Evolutionary conservation across 768 basidiomycete species (phyloP).

Genomic region (Russula foetens): DNA sequence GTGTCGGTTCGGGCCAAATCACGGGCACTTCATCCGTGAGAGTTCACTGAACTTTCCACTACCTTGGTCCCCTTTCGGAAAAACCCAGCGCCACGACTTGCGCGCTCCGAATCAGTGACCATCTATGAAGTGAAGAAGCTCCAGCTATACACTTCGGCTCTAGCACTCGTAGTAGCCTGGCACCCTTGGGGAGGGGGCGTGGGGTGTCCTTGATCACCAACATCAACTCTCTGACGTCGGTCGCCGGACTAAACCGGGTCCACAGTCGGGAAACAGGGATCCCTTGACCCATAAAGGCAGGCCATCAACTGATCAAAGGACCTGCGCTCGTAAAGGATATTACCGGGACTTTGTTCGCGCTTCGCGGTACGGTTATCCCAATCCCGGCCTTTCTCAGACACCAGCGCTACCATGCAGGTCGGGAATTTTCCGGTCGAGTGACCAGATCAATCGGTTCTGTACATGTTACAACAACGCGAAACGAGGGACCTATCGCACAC

Average conservation of each 20-base stretch:
- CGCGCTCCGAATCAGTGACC: constrained; percentile 20
- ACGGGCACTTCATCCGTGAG: constrained; percentile 16
- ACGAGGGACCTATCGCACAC: background rate
- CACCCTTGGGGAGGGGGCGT: constrained; percentile 12
- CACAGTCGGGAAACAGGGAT: background rate
- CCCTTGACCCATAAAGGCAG: constrained; percentile 5
- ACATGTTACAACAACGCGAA: constrained; percentile 5
- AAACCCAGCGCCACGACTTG: constrained; percentile 15
- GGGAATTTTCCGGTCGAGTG: constrained; percentile 1
- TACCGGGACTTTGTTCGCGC: constrained; percentile 1
- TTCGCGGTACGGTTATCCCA: constrained; percentile 5
- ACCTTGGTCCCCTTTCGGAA: constrained; percentile 2
- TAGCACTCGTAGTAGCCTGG: background rate
- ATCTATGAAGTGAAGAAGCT: constrained; percentile 18
- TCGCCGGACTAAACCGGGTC: constrained; percentile 1
- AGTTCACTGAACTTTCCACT: constrained; percentile 9
- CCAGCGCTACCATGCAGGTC: background rate
- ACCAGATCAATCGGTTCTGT: background rate
- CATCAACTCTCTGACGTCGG: constrained; percentile 15
- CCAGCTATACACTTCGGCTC: constrained; percentile 10
- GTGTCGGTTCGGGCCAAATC: constrained; percentile 16
- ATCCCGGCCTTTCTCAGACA: constrained; percentile 2
- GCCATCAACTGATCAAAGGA: constrained; percentile 9
- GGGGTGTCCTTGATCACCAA: constrained; percentile 13
- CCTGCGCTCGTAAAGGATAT: constrained; percentile 2